These are phyloP conservation scores for Fusarium coffeatum DNA, from an alignment of 2,329 filamentous ascomycete species.

Conservation along the genomic window DNA sequence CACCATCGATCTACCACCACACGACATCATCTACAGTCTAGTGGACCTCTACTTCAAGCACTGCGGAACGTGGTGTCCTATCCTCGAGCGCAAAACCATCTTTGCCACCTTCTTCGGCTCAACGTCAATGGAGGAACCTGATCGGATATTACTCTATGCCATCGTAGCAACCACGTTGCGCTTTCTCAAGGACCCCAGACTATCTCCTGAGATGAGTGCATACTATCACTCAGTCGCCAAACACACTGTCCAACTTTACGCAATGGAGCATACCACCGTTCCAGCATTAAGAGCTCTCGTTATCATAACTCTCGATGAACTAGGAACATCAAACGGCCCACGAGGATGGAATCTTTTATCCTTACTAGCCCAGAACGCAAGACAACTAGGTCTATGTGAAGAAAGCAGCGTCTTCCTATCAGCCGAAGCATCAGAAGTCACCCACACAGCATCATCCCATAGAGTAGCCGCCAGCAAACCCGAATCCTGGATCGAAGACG, in stretches of 20 bases:
- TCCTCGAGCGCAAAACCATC: constrained; percentile 58
- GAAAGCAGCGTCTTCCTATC: constrained; percentile 55
- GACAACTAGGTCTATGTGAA: constrained; percentile 55
- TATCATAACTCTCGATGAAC: constrained; percentile 56
- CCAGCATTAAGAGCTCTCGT: constrained; percentile 55
- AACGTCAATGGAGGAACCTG: constrained; percentile 54
- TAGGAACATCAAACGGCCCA: constrained; percentile 58
- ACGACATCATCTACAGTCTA: constrained; percentile 69
- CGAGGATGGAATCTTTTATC: constrained; percentile 57
- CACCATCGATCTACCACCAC: constrained; percentile 66
- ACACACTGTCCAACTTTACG: constrained; percentile 56
- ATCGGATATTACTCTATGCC: constrained; percentile 57
- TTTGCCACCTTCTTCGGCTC: constrained; percentile 56
- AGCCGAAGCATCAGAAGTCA: constrained; percentile 49
- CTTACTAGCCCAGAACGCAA: constrained; percentile 53
- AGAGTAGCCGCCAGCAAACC: constrained; percentile 52
- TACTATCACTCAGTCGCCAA: constrained; percentile 56
- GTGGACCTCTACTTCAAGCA: constrained; percentile 73
- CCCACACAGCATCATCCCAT: constrained; percentile 51
- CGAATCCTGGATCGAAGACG: constrained; percentile 59
- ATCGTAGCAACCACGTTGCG: constrained; percentile 58
- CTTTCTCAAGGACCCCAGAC: constrained; percentile 55
- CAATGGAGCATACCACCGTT: constrained; percentile 56
- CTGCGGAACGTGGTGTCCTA: constrained; percentile 69
- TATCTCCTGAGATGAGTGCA: constrained; percentile 53